Evolutionary conservation across 768 basidiomycete species (phyloP), one percentile per base, ranked within the genome.

Genomic region (Dioszegia hungarica): DNA sequence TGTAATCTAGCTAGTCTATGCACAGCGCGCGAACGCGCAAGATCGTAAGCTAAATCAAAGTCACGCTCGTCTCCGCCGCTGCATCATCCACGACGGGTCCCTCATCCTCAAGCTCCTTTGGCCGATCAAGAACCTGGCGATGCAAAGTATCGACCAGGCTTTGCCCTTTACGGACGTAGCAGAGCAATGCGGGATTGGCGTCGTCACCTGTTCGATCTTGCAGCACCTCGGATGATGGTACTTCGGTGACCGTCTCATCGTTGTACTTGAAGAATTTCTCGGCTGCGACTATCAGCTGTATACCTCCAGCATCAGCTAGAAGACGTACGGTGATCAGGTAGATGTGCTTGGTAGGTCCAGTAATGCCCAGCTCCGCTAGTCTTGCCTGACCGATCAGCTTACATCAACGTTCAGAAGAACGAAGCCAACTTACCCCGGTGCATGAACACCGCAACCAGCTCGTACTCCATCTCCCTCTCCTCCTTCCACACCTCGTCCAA

Each of bases 211-310:
- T 90, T 33, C 90, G 88, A 78, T 95, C 89, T 27, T 85, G 85
- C 50, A 95, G 79, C 1, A 97, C 87, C 67, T 95, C 92, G 8
- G 84, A 84, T 67, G 88, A 87, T 9, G 81, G 76, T 0, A 90
- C 88, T 25, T 84, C 80, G 3, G 84, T 81, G 9, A 98, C 90
- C 57, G 83, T 85, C 34, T 89, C 89, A 72, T 97, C 93, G 72
- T 97, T 97, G 78, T 94, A 91, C 78, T 94, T 94, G 82, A 92
- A 90, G 90, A 92, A 97, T 40, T 82, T 81, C 56, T 95, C 87
- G 11, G 86, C 70, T 72, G 20, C n/a, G n/a, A 15, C 3, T 37
- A 24, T 49, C 47, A 38, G 49, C 49, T 38, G 49, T 34, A 24
- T 27, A 22, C 10, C 44, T 5, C 12, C n/a, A 17, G 20, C 47